phyloP scores from a whole-genome alignment of 192 early-diverging fungal species.

The Fimicolochytrium jonesii region DNA sequence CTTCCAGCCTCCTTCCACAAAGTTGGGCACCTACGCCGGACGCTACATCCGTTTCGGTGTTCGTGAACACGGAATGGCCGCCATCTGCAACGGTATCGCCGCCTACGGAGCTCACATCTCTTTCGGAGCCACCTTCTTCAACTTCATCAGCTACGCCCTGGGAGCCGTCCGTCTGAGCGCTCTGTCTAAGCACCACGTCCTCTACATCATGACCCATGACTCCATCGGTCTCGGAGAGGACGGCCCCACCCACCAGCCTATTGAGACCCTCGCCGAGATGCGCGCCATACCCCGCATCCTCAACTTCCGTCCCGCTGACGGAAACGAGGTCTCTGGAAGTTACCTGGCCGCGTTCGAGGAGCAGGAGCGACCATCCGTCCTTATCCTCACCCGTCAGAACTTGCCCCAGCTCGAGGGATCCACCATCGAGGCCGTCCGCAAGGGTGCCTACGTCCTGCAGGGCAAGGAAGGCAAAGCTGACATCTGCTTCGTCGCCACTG shows the following conservation, averaged over 20 bases:
- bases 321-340: conserved; percentile 88
- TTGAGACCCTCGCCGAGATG: conserved; percentile 85
- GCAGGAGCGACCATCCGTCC: conserved; percentile 67
- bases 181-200: conserved; percentile 79
- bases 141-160: conserved; percentile 67
- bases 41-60: conserved; percentile 94
- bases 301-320: conserved; percentile 88
- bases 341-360: conserved; percentile 78
- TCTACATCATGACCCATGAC: conserved; percentile 99
- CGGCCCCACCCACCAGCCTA: conserved; percentile 98
- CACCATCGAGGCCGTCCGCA: conserved; percentile 70
- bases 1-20: conserved; percentile 57
- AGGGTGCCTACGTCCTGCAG: conserved; percentile 84
- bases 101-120: conserved; percentile 86
- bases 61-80: conserved; percentile 96
- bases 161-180: conserved; percentile 88
- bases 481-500: conserved; percentile 77
- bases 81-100: conserved; percentile 83
- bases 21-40: conserved; percentile 77
- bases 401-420: conserved; percentile 86
- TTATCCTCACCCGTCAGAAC: conserved; percentile 91
- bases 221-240: conserved; percentile 98
- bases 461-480: conserved; percentile 49
- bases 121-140: conserved; percentile 80
- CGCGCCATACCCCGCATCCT: conserved; percentile 89